Base-by-base conservation (phyloP, 805 yeast species). In the Candida corydali region DNA sequence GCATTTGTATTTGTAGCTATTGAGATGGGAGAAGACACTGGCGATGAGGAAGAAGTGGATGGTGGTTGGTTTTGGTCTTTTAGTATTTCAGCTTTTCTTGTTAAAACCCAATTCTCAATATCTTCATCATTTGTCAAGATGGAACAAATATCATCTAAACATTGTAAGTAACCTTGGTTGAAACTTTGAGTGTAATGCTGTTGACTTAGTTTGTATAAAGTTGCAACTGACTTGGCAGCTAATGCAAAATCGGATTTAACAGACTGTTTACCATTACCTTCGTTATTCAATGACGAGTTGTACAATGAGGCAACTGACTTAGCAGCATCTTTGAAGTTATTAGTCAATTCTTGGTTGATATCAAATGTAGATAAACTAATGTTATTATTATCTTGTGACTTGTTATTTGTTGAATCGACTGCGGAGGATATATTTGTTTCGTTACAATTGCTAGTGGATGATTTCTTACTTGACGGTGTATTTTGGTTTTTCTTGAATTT, bases 301-400 rank as follows among this genome's bases (percentile, higher is more conserved):
- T 65, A 65, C 10, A 68, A 49, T n/a, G 61, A 73, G 11, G 88
- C 82, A 18, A 82, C 84, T 5, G 84, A 72, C 38, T 80, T 73
- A 18, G 88, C 88, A 5, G 88, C 88, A 38, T 68, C 69, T 54
- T 78, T 80, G 59, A 82, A 82, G 50, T 80, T 82, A n/a, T 63
- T 57, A 0, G 78, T 69, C 19, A 82, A 63, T 31, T 81, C 82
- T 29, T 57, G 61, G 76, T 54, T n/a, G 76, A 59, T 7, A 65
- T 65, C 24, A n/a, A n/a, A n/a, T n/a, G n/a, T n/a, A n/a, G n/a
- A n/a, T n/a, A n/a, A n/a, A n/a, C n/a, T n/a, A n/a, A n/a, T n/a
- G n/a, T n/a, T n/a, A n/a, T n/a, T n/a, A n/a, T n/a, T n/a, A n/a
- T n/a, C n/a, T n/a, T n/a, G n/a, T n/a, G n/a, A n/a, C n/a, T n/a